Conservation (phyloP, 805 yeast species). For the Metschnikowia lochheadii region DNA sequence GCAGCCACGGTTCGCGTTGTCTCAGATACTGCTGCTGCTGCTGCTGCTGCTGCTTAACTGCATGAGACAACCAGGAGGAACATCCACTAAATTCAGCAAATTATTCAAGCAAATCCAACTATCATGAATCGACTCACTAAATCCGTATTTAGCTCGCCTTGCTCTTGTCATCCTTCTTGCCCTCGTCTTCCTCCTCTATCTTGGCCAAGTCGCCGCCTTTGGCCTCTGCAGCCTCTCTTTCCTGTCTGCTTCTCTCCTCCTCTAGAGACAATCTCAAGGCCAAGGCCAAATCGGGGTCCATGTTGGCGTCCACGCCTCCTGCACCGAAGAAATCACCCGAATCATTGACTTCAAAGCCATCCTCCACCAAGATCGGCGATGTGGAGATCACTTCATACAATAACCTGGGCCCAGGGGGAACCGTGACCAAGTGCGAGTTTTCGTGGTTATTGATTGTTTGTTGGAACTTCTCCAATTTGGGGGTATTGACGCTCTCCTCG, state of each 20-base stretch:
- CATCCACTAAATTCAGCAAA: background rate
- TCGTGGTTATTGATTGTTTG: constrained; percentile 71
- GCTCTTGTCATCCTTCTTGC: constrained; percentile 15
- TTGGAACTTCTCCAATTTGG: constrained; percentile 75
- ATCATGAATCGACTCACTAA: too few relatives aligned
- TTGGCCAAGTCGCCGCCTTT: constrained; percentile 24
- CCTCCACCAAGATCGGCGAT: constrained; percentile 69
- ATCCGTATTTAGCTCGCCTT: background rate
- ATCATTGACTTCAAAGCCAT: constrained; percentile 50
- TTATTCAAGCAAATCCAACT: background rate
- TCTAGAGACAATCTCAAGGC: constrained; percentile 92
- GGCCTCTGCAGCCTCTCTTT: constrained; percentile 51
- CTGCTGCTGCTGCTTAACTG: background rate
- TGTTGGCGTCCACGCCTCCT: constrained; percentile 67
- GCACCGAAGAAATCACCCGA: constrained; percentile 31
- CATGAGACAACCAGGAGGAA: background rate
- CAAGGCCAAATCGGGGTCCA: constrained; percentile 96
- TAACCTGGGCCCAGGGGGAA: constrained; percentile 83
- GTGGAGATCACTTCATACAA: constrained; percentile 77
- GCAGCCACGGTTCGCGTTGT: background rate
- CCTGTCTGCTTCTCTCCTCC: constrained; percentile 91
- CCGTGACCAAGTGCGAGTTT: constrained; percentile 75
- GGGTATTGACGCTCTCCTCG: constrained; percentile 72
- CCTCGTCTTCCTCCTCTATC: constrained; percentile 26
- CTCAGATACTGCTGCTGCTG: background rate